These are phyloP conservation scores for Arthrinium puccinioides DNA, from an alignment of 2,329 filamentous ascomycete species.

Conservation along the genomic window DNA sequence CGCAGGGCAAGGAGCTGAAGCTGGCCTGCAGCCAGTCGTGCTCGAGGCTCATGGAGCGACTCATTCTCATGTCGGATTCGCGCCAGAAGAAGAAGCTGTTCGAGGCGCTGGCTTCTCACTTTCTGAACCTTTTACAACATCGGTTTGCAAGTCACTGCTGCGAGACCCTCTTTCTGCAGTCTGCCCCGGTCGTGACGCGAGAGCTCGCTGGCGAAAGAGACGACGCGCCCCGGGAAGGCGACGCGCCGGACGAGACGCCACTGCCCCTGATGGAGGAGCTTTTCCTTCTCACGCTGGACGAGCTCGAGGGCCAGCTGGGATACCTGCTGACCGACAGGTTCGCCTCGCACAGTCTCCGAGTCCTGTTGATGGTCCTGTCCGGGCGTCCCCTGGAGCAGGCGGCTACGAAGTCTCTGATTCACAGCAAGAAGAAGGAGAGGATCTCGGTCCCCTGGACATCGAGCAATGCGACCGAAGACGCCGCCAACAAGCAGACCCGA, in stretches of 20 bases:
- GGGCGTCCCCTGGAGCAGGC: slow-evolving; percentile 70
- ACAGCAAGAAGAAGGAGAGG: slow-evolving; percentile 89
- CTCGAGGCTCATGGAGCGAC: slow-evolving; percentile 83
- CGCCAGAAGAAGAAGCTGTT: slow-evolving; percentile 83
- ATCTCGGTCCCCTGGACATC: slow-evolving; percentile 55
- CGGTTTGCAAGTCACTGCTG: slow-evolving; percentile 97
- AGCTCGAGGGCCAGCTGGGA: slow-evolving; percentile 78
- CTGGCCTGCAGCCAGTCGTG: slow-evolving; percentile 93
- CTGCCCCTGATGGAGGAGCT: slow-evolving; percentile 71
- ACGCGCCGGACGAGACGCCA: slow-evolving; percentile 38
- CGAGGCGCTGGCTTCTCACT: slow-evolving; percentile 76
- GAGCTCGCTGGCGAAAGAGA: slow-evolving; percentile 54
- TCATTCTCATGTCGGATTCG: slow-evolving; percentile 75
- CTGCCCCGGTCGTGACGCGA: slow-evolving; percentile 69
- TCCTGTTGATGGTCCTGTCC: slow-evolving; percentile 77
- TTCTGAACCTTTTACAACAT: slow-evolving; percentile 84
- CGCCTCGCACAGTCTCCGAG: slow-evolving; percentile 83
- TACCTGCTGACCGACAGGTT: slow-evolving; percentile 82
- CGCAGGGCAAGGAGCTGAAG: slow-evolving; percentile 88
- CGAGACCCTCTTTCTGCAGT: slow-evolving; percentile 82
- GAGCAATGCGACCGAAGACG: slow-evolving; percentile 40
- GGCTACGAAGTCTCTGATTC: slow-evolving; percentile 65
- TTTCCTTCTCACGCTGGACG: slow-evolving; percentile 75
- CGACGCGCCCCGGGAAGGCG: slow-evolving; percentile 31
- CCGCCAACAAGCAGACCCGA: slow-evolving; percentile 39